Base-by-base conservation (phyloP, 768 basidiomycete species). In the Rhodosporidiobolus sp. region DNA sequence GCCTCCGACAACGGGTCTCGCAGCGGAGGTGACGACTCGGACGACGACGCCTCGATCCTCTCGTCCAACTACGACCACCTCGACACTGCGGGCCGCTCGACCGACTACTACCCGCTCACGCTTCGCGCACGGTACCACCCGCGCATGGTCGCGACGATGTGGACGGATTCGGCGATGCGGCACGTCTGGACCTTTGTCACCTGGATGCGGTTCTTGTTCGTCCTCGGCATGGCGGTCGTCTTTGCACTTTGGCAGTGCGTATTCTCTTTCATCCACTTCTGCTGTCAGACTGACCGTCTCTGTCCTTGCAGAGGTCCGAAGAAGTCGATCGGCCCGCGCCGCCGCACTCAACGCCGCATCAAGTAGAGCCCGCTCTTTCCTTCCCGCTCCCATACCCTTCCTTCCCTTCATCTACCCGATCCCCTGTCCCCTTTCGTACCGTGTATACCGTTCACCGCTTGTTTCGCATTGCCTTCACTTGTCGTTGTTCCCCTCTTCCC, bases 211-310 rank as follows among this genome's bases (percentile, higher is more conserved):
- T 67, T 76, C 65, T 49, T 67, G 43, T n/a, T 68, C 46, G 54
- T 76, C 3, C 63, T 76, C 16, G 63, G 53, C 8, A 52, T 70
- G 49, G 75, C 71, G 14, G 5, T 76, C 32, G 62, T 32, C 11
- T 69, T 63, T 24, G 67, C 74, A 5, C 16, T 75, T 0, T 75
- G 70, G 70, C 74, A 75, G 74, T 75, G 34, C 56, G 74, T n/a
- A n/a, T 75, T 1, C 3, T 48, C n/a, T 52, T 19, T 48, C 30
- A 22, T 24, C 12, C 45, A n/a, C 9, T 30, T 14, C 30, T 14
- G 32, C n/a, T 17, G 26, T 6, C 16, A 22, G 6, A 34, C 59
- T 67, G 55, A 63, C 46, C 26, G 3, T 3, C 11, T 19, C 20
- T 30, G 1, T 9, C 52, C 49, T 16, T 8, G 43, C 56, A 75